Percentiles rank a stretch among this genome's conserved stretches.
These are phyloP conservation scores for Cystoderma amianthinum DNA, from an alignment of 768 basidiomycete species.

Conservation along the genomic window DNA sequence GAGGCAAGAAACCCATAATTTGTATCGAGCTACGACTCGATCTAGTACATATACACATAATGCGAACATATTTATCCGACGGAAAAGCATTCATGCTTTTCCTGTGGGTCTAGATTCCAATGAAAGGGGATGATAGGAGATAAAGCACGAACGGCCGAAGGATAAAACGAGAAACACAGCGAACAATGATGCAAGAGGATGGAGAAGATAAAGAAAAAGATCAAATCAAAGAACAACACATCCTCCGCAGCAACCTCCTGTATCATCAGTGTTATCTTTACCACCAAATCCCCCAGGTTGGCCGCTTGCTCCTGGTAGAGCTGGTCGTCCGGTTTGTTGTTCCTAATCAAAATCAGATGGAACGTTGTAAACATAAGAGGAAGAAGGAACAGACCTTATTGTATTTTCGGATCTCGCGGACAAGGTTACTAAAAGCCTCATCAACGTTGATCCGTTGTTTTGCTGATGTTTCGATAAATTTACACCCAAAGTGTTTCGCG, in stretches of 20 bases:
- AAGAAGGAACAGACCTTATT: slow-evolving; percentile 58
- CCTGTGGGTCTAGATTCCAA: slow-evolving; percentile 1
- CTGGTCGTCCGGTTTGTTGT: slow-evolving; percentile 2
- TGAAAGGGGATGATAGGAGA: slow-evolving; percentile 2
- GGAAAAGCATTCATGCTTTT: background rate
- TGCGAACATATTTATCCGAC: slow-evolving; percentile 7
- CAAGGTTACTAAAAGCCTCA: slow-evolving; percentile 89
- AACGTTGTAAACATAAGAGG: background rate
- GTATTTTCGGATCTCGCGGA: slow-evolving; percentile 89
- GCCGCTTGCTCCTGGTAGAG: background rate
- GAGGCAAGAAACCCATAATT: no score
- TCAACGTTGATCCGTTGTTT: slow-evolving; percentile 97
- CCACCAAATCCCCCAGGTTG: background rate
- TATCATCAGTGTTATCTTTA: slow-evolving; percentile 3
- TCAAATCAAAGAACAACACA: slow-evolving; percentile 3
- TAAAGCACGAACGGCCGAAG: slow-evolving; percentile 1
- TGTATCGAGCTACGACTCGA: background rate
- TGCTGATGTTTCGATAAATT: slow-evolving; percentile 94
- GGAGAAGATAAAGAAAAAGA: slow-evolving; percentile 3
- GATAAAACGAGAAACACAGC: background rate
- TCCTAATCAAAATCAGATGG: background rate
- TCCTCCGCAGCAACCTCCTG: slow-evolving; percentile 3
- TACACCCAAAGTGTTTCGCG: slow-evolving; percentile 90
- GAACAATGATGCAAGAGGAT: slow-evolving; percentile 1
- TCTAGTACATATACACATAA: background rate